Conservation (phyloP, 2,329 filamentous ascomycete species). For the Neurospora crassa region DNA sequence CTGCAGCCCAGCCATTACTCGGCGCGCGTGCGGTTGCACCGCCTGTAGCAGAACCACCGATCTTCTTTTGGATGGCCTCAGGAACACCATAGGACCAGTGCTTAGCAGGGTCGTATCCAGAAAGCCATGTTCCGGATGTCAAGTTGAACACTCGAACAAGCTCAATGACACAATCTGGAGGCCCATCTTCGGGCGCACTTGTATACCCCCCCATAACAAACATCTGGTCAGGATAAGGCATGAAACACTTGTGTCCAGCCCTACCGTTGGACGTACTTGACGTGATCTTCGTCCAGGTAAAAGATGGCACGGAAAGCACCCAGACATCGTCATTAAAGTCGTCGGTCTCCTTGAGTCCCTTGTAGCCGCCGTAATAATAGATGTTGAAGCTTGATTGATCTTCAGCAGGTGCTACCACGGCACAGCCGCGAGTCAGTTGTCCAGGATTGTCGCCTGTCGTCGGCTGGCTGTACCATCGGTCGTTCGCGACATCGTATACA, state of each 20-base stretch:
- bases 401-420: constrained; percentile 33
- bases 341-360: not conserved
- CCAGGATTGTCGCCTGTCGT: constrained; percentile 47
- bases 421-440: constrained; percentile 56
- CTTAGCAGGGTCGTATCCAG: constrained; percentile 55
- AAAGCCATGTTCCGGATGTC: constrained; percentile 58
- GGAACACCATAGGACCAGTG: constrained; percentile 57
- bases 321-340: constrained; percentile 59
- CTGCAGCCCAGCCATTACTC: constrained; percentile 42
- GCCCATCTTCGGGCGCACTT: not conserved
- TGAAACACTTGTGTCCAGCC: constrained; percentile 66
- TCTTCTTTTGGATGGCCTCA: constrained; percentile 47
- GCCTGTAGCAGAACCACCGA: constrained; percentile 58
- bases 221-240: constrained; percentile 72
- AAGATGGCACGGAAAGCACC: constrained; percentile 71
- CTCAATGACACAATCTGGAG: constrained; percentile 29
- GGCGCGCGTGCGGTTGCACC: constrained; percentile 62
- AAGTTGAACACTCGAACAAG: constrained; percentile 63
- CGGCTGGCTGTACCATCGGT: constrained; percentile 59
- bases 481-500: constrained; percentile 63
- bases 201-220: constrained; percentile 61
- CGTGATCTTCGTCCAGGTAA: constrained; percentile 60
- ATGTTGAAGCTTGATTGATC: not conserved
- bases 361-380: not conserved
- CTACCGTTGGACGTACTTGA: constrained; percentile 41